Evolutionary conservation across 2,329 filamentous ascomycete genomes (phyloP), one percentile per base, ranked within the genome.

Genomic region (Colletotrichum sp.): DNA sequence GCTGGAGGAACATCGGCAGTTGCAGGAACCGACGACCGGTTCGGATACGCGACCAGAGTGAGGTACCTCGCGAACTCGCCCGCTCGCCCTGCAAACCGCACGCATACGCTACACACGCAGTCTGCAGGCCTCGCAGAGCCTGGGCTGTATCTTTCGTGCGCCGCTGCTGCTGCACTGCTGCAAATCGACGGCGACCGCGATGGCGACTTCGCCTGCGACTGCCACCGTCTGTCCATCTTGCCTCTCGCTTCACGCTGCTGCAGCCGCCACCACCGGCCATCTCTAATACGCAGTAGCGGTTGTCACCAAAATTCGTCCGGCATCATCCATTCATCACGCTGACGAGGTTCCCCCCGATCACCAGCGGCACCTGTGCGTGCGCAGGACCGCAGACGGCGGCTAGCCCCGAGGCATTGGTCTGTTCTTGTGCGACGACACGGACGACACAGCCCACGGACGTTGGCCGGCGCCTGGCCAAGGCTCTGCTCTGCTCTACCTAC

Each of bases 181-280:
- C 59, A 49, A 49, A 52, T 25, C n/a, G n/a, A 52, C 44, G 44
- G 44, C n/a, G 44, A 52, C 44, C 6, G 44, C 44, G 44, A 52
- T 52, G 44, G 44, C 44, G 44, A 52, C 44, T 52, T 59, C 8
- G 55, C 55, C 55, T 27, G 22, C 25, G 55, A 59, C 25, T 64
- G 34, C 62, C 32, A 64, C 9, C 32, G 62, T 30, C 55, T 6
- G 25, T 64, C 63, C 59, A 62, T 57, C 62, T 55, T 62, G 69
- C 69, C 69, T 72, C 73, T 63, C 63, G 63, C 63, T 39, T 73
- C 27, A 65, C 74, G 70, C 74, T 76, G 70, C 74, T 76, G 74
- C 74, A 74, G 71, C 74, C 74, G 74, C 74, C 74, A 74, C 74
- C 73, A 34, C 72, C 69, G 69, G 69, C 25, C 72, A 6, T 27